These are phyloP conservation scores for Candida jianshihensis DNA, from an alignment of 805 yeast species.

Conservation along the genomic window DNA sequence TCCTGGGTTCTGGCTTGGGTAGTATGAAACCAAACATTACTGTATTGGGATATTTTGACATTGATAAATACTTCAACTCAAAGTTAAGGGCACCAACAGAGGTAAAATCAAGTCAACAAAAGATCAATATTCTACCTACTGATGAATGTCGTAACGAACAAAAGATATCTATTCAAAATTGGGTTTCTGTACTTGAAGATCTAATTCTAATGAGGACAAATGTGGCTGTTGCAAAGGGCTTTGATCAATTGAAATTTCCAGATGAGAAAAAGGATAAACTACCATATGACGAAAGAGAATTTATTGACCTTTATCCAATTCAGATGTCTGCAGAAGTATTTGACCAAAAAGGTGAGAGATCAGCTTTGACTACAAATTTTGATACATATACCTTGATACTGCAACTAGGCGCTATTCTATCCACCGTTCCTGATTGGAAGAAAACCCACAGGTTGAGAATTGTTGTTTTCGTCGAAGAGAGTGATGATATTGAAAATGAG, in stretches of 20 bases:
- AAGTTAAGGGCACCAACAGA: neutral
- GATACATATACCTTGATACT: constrained; percentile 92
- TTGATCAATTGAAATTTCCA: constrained; percentile 63
- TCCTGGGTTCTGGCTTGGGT: constrained; percentile 92
- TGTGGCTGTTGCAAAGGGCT: constrained; percentile 91
- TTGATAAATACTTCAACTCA: constrained; percentile 27
- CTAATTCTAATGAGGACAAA: constrained; percentile 81
- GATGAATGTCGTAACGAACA: constrained; percentile 69
- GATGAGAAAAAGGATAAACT: constrained; percentile 26
- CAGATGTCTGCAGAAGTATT: constrained; percentile 87
- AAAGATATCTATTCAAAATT: constrained; percentile 63
- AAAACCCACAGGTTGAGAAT: constrained; percentile 68
- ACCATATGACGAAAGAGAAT: constrained; percentile 33
- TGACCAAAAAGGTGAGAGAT: constrained; percentile 54
- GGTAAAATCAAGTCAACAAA: constrained; percentile 9
- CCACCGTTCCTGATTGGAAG: constrained; percentile 93
- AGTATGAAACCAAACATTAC: constrained; percentile 97
- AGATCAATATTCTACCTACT: constrained; percentile 56
- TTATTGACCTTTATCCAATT: constrained; percentile 89
- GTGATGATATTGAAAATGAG: constrained; percentile 67
- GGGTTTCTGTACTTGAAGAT: constrained; percentile 93
- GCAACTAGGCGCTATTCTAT: constrained; percentile 87
- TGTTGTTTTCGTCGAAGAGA: constrained; percentile 81
- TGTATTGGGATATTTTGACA: constrained; percentile 82
- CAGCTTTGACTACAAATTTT: constrained; percentile 78